Percentiles rank a stretch among this genome's conserved stretches.
These are phyloP conservation scores for Quercus aquifolioides DNA, from an alignment of 306 rosid species.

Conservation along the genomic window DNA sequence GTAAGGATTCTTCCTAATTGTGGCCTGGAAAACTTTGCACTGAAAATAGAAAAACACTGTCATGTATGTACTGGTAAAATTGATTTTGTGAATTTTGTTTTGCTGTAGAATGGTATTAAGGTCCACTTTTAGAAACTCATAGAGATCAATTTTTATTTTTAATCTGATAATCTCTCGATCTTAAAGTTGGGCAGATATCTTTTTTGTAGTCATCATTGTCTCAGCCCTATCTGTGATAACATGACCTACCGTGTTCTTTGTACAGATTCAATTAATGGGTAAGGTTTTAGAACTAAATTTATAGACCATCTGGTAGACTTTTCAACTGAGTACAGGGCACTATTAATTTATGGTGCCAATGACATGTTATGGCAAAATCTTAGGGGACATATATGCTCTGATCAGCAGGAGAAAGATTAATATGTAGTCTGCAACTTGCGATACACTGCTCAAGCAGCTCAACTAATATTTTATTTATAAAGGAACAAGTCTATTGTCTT, in stretches of 20 bases:
- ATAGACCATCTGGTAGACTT: not conserved
- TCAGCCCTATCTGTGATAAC: not conserved
- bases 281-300: not conserved
- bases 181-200: not conserved
- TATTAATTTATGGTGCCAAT: not conserved
- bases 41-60: not conserved
- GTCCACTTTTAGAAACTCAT: not conserved
- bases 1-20: slow-evolving; percentile 42
- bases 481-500: no score
- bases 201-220: not conserved
- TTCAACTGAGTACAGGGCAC: not conserved
- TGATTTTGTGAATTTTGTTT: slow-evolving; percentile 14
- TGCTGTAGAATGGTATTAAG: not conserved
- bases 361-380: not conserved
- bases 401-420: no score
- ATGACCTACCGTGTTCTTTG: not conserved
- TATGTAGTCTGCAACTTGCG: no score
- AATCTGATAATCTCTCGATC: not conserved
- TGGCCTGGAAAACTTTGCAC: slow-evolving; percentile 1
- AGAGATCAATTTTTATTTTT: not conserved
- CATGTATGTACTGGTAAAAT: not conserved
- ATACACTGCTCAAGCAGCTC: not conserved
- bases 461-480: not conserved
- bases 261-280: not conserved
- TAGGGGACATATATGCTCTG: not conserved